Evolutionary conservation across 2,329 filamentous ascomycete species (phyloP), one percentile per base, ranked within the genome.

Genomic region (Fusarium keratoplasticum): DNA sequence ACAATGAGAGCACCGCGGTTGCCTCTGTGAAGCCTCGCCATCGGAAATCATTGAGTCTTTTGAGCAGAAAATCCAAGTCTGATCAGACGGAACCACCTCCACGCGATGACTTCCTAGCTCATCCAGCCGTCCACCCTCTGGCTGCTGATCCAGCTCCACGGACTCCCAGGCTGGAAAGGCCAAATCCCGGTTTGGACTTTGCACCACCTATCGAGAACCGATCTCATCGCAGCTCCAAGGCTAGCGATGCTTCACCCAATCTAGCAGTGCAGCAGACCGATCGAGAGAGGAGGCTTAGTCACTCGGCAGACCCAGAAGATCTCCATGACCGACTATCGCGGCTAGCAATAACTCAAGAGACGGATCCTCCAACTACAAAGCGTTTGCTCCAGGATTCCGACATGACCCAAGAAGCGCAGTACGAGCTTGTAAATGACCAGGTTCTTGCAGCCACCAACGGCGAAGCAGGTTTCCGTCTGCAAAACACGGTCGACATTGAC

Each of bases 401-500:
- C 35, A 42, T 61, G 33, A 67, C 52, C 11, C 7, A 64, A 1
- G 61, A 75, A 27, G 61, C 65, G 27, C 61, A 33, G 50, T 58
- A 57, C 29, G 36, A 58, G 29, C 61, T 57, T 18, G 66, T 75
- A 16, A 74, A 74, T 18, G 36, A 70, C 4, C 31, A 75, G 36
- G 69, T 75, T 2, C 50, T 31, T 5, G 36, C 58, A 20, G 62
- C 47, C 3, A 52, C 65, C 35, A 36, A 57, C 2, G 38, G 61
- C 14, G 72, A 72, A 14, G 18, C 72, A 31, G 61, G 61, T 1
- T 75, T 72, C n/a, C 71, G 64, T 31, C 61, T 71, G 5, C 42
- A 75, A 35, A 71, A 71, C 42, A 66, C 69, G 1, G 31, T 72
- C 38, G 62, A 76, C 52, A 68, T 76, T 44, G 74, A 77, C 52